A percentile compares a stretch with the other conserved stretches of the same genome.
Conservation (phyloP, 1,139 yeast species). For the Debaryomyces fabryi region DNA sequence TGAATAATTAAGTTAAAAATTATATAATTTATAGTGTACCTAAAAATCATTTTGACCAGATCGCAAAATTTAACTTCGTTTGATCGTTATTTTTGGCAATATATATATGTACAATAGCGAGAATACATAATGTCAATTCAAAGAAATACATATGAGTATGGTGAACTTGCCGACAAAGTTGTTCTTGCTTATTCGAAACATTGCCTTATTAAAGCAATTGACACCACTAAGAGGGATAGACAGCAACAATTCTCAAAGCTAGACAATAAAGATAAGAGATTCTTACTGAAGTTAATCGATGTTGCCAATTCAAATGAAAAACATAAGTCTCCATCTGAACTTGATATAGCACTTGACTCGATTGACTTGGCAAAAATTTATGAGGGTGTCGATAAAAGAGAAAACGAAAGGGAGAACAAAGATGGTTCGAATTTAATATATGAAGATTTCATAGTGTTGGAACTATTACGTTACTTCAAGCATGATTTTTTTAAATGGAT, state of each 20-base stretch:
- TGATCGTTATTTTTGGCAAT: no score
- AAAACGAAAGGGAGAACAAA: constrained; percentile 15
- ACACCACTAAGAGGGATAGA: constrained; percentile 1
- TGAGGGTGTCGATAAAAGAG: constrained; percentile 37
- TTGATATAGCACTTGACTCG: constrained; percentile 32
- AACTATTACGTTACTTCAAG: constrained; percentile 75
- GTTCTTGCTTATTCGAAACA: constrained; percentile 6
- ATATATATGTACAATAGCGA: not conserved
- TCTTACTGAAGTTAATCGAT: constrained; percentile 14
- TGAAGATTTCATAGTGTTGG: constrained; percentile 72
- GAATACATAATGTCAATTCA: not conserved
- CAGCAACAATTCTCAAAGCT: constrained; percentile 5
- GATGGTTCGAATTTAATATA: constrained; percentile 36
- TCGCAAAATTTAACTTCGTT: not conserved
- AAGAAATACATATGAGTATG: not conserved
- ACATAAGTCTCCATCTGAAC: constrained; percentile 16
- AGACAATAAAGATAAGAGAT: constrained; percentile 13
- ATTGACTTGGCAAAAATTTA: constrained; percentile 43
- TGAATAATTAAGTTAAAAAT: not conserved
- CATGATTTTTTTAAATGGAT: constrained; percentile 84
- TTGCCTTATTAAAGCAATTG: constrained; percentile 3
- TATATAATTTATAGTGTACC: not conserved
- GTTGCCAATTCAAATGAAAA: constrained; percentile 13
- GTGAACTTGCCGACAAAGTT: not conserved
- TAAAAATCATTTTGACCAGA: not conserved